Evolutionary conservation across 129 eudicot species (phyloP).

Genomic region (Artemisia argyi): DNA sequence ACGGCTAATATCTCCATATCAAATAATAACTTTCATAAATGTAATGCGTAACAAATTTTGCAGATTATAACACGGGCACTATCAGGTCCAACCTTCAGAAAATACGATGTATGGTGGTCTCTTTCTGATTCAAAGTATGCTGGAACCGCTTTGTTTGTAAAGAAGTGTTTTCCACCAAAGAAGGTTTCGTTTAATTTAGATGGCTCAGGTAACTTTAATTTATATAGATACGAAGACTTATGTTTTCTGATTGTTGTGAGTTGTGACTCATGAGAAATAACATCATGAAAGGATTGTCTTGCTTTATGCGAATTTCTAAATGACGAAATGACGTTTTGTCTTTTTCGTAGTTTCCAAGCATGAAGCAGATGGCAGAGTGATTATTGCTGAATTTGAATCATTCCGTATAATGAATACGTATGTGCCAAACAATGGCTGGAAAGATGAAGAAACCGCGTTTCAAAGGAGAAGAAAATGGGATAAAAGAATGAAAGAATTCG

Average conservation of each 20-base stretch:
- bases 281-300: conserved; percentile 6
- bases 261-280: conserved; percentile 2
- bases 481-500: conserved; percentile 76
- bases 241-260: conserved; percentile 12
- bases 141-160: conserved; percentile 88
- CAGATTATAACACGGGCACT: conserved; percentile 82
- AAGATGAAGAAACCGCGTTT: conserved; percentile 90
- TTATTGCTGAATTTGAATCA: conserved; percentile 89
- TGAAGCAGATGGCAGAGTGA: conserved; percentile 92
- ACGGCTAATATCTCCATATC: no score
- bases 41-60: conserved; percentile 15
- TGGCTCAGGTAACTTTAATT: conserved; percentile 46
- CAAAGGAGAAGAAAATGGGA: conserved; percentile 99
- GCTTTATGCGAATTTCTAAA: background rate
- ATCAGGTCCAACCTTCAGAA: conserved; percentile 73
- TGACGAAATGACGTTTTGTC: conserved; percentile 4
- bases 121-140: conserved; percentile 96
- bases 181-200: conserved; percentile 83
- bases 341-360: conserved; percentile 72
- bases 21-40: no score
- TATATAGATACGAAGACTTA: background rate
- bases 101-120: conserved; percentile 98
- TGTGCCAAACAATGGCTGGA: conserved; percentile 98
- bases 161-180: conserved; percentile 69
- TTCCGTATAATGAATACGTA: conserved; percentile 82